Evolutionary conservation across 148 eudicot species (phyloP).

Genomic region (Fagopyrum esculentum): DNA sequence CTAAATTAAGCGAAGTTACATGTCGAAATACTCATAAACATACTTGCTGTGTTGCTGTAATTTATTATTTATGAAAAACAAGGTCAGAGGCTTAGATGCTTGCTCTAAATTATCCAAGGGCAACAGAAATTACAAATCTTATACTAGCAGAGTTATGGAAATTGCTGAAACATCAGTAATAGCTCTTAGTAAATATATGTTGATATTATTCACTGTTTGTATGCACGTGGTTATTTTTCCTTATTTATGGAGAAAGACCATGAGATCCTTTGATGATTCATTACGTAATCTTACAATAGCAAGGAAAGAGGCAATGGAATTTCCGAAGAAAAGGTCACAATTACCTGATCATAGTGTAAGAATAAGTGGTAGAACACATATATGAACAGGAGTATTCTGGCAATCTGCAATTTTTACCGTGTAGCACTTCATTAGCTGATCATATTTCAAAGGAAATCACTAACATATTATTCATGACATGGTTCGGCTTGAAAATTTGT

Average conservation of each 20-base stretch:
- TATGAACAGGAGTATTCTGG: slow-evolving; percentile 66
- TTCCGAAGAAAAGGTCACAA: not conserved
- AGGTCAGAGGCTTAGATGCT: too few relatives aligned
- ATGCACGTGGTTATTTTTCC: too few relatives aligned
- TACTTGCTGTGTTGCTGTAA: too few relatives aligned
- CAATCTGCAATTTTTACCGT: slow-evolving; percentile 44
- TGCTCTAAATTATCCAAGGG: too few relatives aligned
- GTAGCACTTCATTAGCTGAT: not conserved
- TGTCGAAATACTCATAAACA: not conserved
- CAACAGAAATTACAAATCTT: too few relatives aligned
- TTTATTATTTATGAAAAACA: too few relatives aligned
- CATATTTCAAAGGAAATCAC: slow-evolving; percentile 5
- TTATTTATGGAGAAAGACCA: too few relatives aligned
- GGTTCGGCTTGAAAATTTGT: not conserved
- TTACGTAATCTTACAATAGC: not conserved
- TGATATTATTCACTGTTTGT: too few relatives aligned
- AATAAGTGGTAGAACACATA: slow-evolving; percentile 69
- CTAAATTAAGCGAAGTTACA: not conserved
- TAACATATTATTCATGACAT: not conserved
- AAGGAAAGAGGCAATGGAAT: not conserved
- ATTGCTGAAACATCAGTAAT: not conserved
- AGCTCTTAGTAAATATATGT: not conserved
- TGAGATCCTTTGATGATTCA: too few relatives aligned
- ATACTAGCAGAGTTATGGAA: not conserved
- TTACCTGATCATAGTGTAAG: slow-evolving; percentile 75